These are phyloP conservation scores for Lophium mytilinum DNA, from an alignment of 495 filamentous ascomycete species.

Conservation along the genomic window DNA sequence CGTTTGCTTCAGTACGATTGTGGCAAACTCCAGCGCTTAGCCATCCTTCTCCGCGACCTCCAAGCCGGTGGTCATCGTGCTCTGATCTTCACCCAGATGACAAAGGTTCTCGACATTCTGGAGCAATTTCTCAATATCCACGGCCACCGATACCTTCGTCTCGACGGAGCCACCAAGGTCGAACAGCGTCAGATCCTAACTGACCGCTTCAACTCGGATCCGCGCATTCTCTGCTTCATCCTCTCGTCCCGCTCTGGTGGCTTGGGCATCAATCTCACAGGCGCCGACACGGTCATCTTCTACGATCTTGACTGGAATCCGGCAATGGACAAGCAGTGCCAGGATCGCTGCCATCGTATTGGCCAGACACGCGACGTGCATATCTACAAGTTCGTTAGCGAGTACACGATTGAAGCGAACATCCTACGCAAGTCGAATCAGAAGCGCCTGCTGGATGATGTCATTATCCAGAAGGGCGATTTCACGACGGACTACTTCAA, in stretches of 20 bases:
- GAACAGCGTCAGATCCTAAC: conserved; percentile 94
- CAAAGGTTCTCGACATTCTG: conserved; percentile 92
- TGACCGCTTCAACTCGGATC: conserved; percentile 93
- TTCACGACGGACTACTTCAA: conserved; percentile 98
- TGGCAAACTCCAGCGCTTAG: conserved; percentile 89
- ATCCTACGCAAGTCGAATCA: conserved; percentile 94
- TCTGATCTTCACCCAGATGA: conserved; percentile 99
- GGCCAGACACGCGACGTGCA: conserved; percentile 97
- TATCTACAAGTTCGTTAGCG: conserved; percentile 93
- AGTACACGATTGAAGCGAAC: conserved; percentile 98
- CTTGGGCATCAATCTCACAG: conserved; percentile 91
- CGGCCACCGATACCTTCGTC: conserved; percentile 88
- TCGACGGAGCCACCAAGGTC: conserved; percentile 90
- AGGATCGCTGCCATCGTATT: conserved; percentile 95
- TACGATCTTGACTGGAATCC: conserved; percentile 99
- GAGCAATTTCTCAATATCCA: conserved; percentile 98
- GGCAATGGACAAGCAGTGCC: conserved; percentile 99
- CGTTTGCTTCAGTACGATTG: conserved; percentile 94
- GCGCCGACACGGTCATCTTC: conserved; percentile 97
- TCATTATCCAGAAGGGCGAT: conserved; percentile 96
- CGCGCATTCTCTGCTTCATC: conserved; percentile 88
- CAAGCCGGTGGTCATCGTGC: conserved; percentile 88
- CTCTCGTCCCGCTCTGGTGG: conserved; percentile 91
- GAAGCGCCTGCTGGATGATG: conserved; percentile 94
- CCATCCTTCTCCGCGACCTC: conserved; percentile 74